phyloP scores from a whole-genome alignment of 345 rosid species.

The Odontarrhena argentea region DNA sequence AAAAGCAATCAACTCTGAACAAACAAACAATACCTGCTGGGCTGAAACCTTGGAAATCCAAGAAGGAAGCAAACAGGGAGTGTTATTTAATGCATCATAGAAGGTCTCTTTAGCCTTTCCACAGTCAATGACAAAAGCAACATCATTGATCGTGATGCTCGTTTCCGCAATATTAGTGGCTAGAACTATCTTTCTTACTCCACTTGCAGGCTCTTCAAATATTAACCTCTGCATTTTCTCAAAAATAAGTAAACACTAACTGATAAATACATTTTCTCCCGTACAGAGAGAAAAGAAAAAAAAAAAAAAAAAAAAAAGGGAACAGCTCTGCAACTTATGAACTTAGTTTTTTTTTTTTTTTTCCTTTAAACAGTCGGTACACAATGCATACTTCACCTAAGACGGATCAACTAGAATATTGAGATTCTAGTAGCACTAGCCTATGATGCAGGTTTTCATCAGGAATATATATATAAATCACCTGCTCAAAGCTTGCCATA shows the following conservation, averaged over 20 bases:
- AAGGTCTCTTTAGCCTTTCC: constrained; percentile 97
- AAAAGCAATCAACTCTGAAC: constrained; percentile 25
- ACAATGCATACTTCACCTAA: constrained; percentile 18
- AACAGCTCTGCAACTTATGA: constrained; percentile 5
- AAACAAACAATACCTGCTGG: constrained; percentile 64
- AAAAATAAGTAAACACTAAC: constrained; percentile 18
- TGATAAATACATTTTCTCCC: constrained; percentile 4
- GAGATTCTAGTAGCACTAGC: constrained; percentile 20
- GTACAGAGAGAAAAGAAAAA: constrained; percentile 7
- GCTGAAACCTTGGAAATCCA: constrained; percentile 97
- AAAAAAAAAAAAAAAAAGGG: constrained; percentile 13
- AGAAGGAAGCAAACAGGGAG: constrained; percentile 92
- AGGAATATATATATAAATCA: constrained; percentile 24
- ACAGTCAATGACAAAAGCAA: constrained; percentile 87
- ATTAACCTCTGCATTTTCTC: constrained; percentile 70
- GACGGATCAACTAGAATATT: constrained; percentile 3
- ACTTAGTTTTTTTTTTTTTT: neutral
- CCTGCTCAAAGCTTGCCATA: constrained; percentile 98
- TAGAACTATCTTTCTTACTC: constrained; percentile 84
- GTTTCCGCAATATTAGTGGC: constrained; percentile 97
- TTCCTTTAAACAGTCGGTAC: neutral
- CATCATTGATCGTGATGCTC: constrained; percentile 90
- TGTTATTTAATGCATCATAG: constrained; percentile 90
- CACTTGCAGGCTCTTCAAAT: constrained; percentile 79
- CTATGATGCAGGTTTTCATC: constrained; percentile 15